A percentile compares a stretch with the other conserved stretches of the same genome.
Conservation (phyloP, 495 filamentous ascomycete genomes). For the Aspergillus steynii region DNA sequence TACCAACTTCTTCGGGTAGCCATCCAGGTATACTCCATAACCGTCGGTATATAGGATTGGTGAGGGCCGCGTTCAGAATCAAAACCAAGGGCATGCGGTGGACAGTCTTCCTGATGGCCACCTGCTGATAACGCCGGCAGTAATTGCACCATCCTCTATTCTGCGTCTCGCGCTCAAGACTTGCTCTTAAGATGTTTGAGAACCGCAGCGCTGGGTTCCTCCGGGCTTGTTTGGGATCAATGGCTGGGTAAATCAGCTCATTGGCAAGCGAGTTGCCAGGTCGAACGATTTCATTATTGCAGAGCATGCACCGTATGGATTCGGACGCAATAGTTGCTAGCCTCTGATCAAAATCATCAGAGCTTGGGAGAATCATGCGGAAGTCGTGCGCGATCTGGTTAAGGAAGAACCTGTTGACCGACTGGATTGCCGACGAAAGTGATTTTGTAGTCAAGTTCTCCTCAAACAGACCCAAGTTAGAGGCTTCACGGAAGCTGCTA, state of each 20-base stretch:
- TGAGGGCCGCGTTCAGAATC: slow-evolving; percentile 78
- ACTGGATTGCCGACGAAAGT: slow-evolving; percentile 73
- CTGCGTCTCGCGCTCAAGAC: slow-evolving; percentile 79
- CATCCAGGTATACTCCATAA: slow-evolving; percentile 86
- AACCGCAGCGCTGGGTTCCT: slow-evolving; percentile 63
- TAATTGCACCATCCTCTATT: slow-evolving; percentile 87
- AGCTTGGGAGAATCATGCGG: slow-evolving; percentile 57
- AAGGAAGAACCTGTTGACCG: slow-evolving; percentile 74
- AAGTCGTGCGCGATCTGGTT: slow-evolving; percentile 71
- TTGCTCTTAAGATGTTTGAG: slow-evolving; percentile 79
- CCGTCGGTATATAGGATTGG: slow-evolving; percentile 66
- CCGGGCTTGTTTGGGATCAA: slow-evolving; percentile 47
- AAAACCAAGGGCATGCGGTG: slow-evolving; percentile 77
- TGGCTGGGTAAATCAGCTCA: slow-evolving; percentile 77
- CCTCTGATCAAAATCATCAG: slow-evolving; percentile 58
- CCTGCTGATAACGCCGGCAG: slow-evolving; percentile 81
- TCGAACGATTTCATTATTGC: slow-evolving; percentile 72
- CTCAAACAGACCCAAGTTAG: slow-evolving; percentile 73
- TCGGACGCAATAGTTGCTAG: slow-evolving; percentile 55
- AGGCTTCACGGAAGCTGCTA: slow-evolving; percentile 72
- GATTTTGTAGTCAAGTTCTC: slow-evolving; percentile 71
- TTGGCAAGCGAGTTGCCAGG: slow-evolving; percentile 70
- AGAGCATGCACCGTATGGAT: slow-evolving; percentile 78
- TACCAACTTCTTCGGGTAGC: slow-evolving; percentile 88
- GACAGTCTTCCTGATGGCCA: slow-evolving; percentile 76